Conservation (phyloP, 495 filamentous ascomycete genomes). For the Hypoxylon perforatum region DNA sequence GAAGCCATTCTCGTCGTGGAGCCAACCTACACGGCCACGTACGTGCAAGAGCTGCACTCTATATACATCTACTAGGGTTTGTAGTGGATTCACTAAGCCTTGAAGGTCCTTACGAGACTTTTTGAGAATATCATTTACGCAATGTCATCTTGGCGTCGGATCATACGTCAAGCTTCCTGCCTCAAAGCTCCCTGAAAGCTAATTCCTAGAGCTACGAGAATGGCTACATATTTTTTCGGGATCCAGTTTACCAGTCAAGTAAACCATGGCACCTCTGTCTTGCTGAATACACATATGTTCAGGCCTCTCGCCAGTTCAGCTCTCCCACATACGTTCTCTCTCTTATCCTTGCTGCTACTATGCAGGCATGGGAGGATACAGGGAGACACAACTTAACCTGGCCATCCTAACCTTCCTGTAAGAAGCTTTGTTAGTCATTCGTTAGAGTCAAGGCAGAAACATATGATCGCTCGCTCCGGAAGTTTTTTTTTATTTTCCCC, state of each 20-base stretch:
- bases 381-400: constrained; percentile 11
- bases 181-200: neutral
- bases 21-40: constrained; percentile 3
- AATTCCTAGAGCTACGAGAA: neutral
- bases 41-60: neutral
- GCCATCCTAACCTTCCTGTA: neutral
- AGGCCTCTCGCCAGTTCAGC: neutral
- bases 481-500: neutral
- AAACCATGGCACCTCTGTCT: constrained; percentile 9
- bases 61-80: neutral
- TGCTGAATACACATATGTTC: neutral
- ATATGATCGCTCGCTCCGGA: constrained; percentile 14
- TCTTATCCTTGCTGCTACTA: constrained; percentile 7
- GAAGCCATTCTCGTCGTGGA: constrained; percentile 1
- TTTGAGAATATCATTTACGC: constrained; percentile 3
- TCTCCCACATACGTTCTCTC: neutral
- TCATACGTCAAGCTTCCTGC: neutral
- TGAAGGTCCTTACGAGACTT: neutral
- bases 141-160: constrained; percentile 5
- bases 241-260: constrained; percentile 17
- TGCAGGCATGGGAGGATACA: neutral
- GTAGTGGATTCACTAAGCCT: neutral
- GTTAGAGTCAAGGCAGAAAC: constrained; percentile 15
- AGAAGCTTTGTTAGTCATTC: constrained; percentile 27
- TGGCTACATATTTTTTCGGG: constrained; percentile 1